Percentiles rank a stretch among this genome's conserved stretches.
These are phyloP conservation scores for Globisporangium spiculum DNA, from an alignment of 352 stramenopile species.

Conservation along the genomic window DNA sequence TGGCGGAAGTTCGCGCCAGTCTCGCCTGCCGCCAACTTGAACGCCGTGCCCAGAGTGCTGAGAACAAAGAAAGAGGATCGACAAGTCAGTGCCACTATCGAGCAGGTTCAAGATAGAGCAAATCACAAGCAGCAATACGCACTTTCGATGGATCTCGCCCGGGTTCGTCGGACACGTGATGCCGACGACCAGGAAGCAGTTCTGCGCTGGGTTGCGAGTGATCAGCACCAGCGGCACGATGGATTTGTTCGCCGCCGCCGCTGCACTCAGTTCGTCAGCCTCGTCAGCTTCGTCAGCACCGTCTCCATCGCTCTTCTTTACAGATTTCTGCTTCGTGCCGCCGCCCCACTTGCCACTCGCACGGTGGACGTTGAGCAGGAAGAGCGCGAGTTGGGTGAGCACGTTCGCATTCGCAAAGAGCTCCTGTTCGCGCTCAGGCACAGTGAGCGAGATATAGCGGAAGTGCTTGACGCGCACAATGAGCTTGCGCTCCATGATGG, in stretches of 20 bases:
- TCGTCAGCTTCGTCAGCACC: conserved; percentile 23
- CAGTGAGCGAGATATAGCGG: conserved; percentile 94
- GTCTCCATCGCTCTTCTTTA: conserved; percentile 27
- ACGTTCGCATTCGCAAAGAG: conserved; percentile 94
- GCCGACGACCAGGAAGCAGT: conserved; percentile 95
- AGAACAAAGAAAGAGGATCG: conserved; percentile 10
- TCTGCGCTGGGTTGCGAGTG: conserved; percentile 84
- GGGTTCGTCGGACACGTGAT: conserved; percentile 90
- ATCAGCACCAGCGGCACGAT: conserved; percentile 81
- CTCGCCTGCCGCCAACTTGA: conserved; percentile 91
- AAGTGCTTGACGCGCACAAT: conserved; percentile 96
- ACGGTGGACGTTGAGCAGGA: conserved; percentile 94
- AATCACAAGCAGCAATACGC: conserved; percentile 21
- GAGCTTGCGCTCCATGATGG: conserved; percentile 93
- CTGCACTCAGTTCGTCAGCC: conserved; percentile 22
- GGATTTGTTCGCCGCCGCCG: conserved; percentile 31
- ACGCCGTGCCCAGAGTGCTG: conserved; percentile 91
- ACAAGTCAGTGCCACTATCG: conserved; percentile 6
- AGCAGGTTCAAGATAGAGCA: conserved; percentile 5
- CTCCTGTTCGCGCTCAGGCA: conserved; percentile 74
- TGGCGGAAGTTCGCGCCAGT: conserved; percentile 92
- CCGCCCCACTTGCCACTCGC: conserved; percentile 94
- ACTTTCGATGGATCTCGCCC: conserved; percentile 89
- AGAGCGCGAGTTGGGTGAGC: conserved; percentile 92
- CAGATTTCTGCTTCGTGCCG: conserved; percentile 24